Conservation (phyloP, 768 basidiomycete species). For the Mycena galopus region DNA sequence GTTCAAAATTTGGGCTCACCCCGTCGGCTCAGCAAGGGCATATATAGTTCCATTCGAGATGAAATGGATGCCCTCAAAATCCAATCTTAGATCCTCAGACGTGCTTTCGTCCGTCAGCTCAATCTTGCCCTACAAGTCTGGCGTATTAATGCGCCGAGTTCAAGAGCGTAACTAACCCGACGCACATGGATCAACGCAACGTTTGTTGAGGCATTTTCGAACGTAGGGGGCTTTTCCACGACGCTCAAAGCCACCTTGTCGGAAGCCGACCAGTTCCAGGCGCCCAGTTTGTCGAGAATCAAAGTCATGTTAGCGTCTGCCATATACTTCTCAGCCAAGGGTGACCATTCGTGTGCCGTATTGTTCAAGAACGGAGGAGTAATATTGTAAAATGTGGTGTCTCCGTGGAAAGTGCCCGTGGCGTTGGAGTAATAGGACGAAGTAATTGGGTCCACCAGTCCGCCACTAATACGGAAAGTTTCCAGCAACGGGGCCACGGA, state of each 20-base stretch:
- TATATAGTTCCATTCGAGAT: conserved; percentile 81
- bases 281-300: conserved; percentile 60
- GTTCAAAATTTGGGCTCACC: conserved; percentile 55
- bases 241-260: conserved; percentile 76
- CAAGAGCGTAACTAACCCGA: conserved; percentile 18
- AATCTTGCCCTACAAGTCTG: conserved; percentile 69
- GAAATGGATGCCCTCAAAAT: conserved; percentile 86
- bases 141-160: conserved; percentile 10
- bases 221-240: conserved; percentile 66
- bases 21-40: conserved; percentile 74
- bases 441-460: conserved; percentile 55
- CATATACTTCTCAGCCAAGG: conserved; percentile 65
- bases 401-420: conserved; percentile 83
- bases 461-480: conserved; percentile 60
- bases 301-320: conserved; percentile 64
- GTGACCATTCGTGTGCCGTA: conserved; percentile 62
- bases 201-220: conserved; percentile 55
- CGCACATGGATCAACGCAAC: conserved; percentile 78
- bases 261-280: conserved; percentile 80
- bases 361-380: conserved; percentile 60
- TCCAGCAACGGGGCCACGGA: conserved; percentile 62
- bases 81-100: conserved; percentile 71
- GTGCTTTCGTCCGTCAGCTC: conserved; percentile 70
- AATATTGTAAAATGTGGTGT: conserved; percentile 73
- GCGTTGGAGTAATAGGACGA: conserved; percentile 81